Evolutionary conservation across 345 rosid genomes (phyloP).

Genomic region (Aquilaria yunnanensis): DNA sequence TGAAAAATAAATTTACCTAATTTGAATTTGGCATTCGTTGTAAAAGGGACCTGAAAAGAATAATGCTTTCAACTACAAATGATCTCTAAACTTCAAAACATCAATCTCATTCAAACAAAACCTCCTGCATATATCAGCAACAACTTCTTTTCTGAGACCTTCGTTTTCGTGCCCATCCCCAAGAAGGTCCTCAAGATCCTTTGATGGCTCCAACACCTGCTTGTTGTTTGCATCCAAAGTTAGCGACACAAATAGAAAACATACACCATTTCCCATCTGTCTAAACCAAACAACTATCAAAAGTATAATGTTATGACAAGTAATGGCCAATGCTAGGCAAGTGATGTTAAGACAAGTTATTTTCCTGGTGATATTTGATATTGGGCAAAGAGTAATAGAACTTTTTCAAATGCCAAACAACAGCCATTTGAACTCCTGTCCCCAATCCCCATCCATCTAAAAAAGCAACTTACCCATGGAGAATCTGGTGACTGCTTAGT

Average conservation of each 20-base stretch:
- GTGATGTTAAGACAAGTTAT: background rate
- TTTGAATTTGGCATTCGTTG: too few species aligned
- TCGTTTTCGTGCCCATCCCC: conserved; percentile 23
- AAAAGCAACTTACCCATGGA: conserved; percentile 35
- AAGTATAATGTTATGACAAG: background rate
- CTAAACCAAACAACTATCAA: background rate
- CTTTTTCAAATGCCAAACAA: background rate
- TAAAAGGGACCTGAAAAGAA: too few species aligned
- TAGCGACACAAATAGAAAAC: too few species aligned
- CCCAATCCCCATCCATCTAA: background rate
- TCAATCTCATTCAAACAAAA: conserved; percentile 47
- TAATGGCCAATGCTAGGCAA: too few species aligned
- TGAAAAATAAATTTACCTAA: too few species aligned
- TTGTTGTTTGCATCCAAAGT: background rate
- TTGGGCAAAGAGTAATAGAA: background rate
- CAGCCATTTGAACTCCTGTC: background rate
- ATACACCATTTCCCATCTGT: background rate
- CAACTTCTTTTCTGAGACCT: conserved; percentile 36
- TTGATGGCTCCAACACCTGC: conserved; percentile 68
- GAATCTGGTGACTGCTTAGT: conserved; percentile 17
- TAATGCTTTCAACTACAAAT: conserved; percentile 17
- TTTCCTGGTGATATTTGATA: background rate
- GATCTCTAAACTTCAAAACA: conserved; percentile 51
- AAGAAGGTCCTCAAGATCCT: conserved; percentile 48
- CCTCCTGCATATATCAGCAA: conserved; percentile 50